These are phyloP conservation scores for Gelatoporia subvermispora DNA, from an alignment of 768 basidiomycete species.

Conservation along the genomic window DNA sequence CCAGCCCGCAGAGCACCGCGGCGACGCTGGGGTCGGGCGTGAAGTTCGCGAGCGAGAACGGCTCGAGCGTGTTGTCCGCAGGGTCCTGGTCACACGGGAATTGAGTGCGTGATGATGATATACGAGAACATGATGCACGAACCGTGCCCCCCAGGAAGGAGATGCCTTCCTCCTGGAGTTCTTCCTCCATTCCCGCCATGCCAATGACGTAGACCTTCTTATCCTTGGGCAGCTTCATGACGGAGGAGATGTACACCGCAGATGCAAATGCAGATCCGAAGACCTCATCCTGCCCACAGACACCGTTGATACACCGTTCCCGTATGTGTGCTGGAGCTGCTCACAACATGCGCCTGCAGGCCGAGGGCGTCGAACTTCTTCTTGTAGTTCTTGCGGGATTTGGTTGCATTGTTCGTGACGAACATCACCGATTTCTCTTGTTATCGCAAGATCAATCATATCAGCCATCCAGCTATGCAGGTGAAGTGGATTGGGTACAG, in stretches of 20 bases:
- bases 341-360: slow-evolving; percentile 77
- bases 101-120: neutral
- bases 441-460: slow-evolving; percentile 3
- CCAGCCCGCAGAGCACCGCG: slow-evolving; percentile 95
- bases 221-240: slow-evolving; percentile 82
- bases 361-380: slow-evolving; percentile 88
- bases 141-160: slow-evolving; percentile 81
- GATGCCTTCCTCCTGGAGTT: slow-evolving; percentile 85
- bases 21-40: slow-evolving; percentile 71
- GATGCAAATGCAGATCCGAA: slow-evolving; percentile 91
- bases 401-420: slow-evolving; percentile 96
- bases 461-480: slow-evolving; percentile 1
- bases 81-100: slow-evolving; percentile 55
- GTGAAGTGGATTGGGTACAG: neutral
- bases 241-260: slow-evolving; percentile 81
- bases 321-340: slow-evolving; percentile 19
- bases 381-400: slow-evolving; percentile 86
- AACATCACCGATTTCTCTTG: slow-evolving; percentile 84
- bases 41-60: slow-evolving; percentile 67
- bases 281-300: slow-evolving; percentile 74
- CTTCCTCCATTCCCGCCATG: slow-evolving; percentile 87
- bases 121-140: neutral
- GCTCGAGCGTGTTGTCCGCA: slow-evolving; percentile 68
- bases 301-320: neutral
- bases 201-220: slow-evolving; percentile 97